These are phyloP conservation scores for Tephrocybe rancida DNA, from an alignment of 768 basidiomycete species.

Conservation along the genomic window DNA sequence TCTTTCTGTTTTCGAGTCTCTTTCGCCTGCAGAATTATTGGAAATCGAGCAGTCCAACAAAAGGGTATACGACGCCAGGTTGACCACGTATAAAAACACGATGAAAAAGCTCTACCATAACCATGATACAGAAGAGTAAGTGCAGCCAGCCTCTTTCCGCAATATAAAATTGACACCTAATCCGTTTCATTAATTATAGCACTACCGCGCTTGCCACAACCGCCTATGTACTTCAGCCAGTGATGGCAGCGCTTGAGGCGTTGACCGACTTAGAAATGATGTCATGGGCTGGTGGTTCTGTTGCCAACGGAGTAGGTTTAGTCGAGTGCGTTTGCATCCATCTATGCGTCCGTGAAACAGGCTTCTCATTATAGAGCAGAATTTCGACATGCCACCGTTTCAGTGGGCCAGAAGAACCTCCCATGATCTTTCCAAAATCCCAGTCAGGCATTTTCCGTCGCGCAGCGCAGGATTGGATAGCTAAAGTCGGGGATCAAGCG, in stretches of 20 bases:
- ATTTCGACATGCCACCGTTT: neutral
- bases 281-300: slow-evolving; percentile 1
- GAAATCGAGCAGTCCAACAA: neutral
- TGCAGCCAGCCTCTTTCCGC: neutral
- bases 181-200: neutral
- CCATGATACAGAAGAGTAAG: neutral
- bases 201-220: neutral
- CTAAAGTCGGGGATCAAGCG: neutral
- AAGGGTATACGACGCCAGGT: neutral
- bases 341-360: neutral
- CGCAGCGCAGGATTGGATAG: slow-evolving; percentile 5
- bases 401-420: neutral
- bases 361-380: neutral
- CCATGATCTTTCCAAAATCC: neutral
- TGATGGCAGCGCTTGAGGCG: slow-evolving; percentile 6
- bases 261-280: neutral
- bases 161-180: neutral
- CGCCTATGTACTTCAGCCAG: neutral
- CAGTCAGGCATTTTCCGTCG: neutral
- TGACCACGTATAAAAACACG: neutral
- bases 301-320: neutral
- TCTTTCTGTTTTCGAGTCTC: neutral
- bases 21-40: neutral
- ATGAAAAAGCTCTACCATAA: neutral
- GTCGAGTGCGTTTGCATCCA: neutral